phyloP scores from a whole-genome alignment of 257 asterid species.

The Ballota nigra region DNA sequence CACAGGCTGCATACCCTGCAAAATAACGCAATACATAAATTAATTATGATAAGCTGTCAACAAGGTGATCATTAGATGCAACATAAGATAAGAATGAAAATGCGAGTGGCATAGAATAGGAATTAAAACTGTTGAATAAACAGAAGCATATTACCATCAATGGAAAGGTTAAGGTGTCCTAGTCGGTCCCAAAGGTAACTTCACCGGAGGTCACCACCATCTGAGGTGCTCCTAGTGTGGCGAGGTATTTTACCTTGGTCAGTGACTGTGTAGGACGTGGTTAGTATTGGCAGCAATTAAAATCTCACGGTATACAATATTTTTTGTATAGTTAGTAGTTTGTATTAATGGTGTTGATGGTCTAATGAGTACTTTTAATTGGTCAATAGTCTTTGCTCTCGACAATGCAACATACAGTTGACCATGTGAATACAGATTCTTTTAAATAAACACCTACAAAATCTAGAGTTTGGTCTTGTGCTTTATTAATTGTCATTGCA shows the following conservation, averaged over 20 bases:
- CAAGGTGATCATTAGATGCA: conserved; percentile 10
- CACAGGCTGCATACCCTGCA: conserved; percentile 99
- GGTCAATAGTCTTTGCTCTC: too few relatives aligned
- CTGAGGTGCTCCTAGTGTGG: conserved; percentile 86
- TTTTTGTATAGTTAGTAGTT: too few relatives aligned
- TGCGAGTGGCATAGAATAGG: conserved; percentile 15
- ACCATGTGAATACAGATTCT: too few relatives aligned
- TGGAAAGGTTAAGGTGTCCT: conserved; percentile 98
- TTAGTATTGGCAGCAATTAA: too few relatives aligned
- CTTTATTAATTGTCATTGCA: too few relatives aligned
- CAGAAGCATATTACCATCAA: conserved; percentile 79
- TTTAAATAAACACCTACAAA: too few relatives aligned
- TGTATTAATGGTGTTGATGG: too few relatives aligned
- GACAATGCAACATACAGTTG: too few relatives aligned
- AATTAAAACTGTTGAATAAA: conserved; percentile 31
- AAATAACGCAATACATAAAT: conserved; percentile 6
- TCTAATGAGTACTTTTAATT: too few relatives aligned
- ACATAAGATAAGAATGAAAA: neutral
- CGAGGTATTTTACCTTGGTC: conserved; percentile 91
- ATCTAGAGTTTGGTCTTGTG: too few relatives aligned
- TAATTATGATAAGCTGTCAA: conserved; percentile 13
- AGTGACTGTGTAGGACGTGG: too few relatives aligned
- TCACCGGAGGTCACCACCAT: conserved; percentile 91
- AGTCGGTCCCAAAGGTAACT: conserved; percentile 85
- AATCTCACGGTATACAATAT: too few relatives aligned